A percentile compares a stretch with the other conserved stretches of the same genome.
Evolutionary conservation across 2,329 filamentous ascomycete species (phyloP).

Genomic region (Byssoonygena ceratinophila): DNA sequence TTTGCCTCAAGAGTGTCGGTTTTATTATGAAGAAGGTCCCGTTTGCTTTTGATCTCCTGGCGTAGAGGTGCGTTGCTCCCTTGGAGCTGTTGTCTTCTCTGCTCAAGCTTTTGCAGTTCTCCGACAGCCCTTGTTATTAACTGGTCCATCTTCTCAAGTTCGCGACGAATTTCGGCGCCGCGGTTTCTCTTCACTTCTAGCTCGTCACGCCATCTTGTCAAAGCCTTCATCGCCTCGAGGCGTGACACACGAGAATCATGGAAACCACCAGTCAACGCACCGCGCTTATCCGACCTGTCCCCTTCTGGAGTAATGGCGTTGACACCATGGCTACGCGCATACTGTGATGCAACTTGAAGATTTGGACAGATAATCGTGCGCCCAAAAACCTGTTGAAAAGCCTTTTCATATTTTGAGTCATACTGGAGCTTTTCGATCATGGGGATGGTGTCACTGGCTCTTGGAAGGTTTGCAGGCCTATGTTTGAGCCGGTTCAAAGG

Average conservation of each 20-base stretch:
- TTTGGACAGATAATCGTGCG: slow-evolving; percentile 91
- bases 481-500: slow-evolving; percentile 72
- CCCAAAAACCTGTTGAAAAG: slow-evolving; percentile 90
- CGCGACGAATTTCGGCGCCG: slow-evolving; percentile 53
- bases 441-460: slow-evolving; percentile 75
- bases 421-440: slow-evolving; percentile 77
- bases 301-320: slow-evolving; percentile 91
- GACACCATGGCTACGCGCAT: slow-evolving; percentile 81
- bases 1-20: slow-evolving; percentile 65
- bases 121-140: slow-evolving; percentile 79
- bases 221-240: slow-evolving; percentile 68
- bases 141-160: slow-evolving; percentile 73
- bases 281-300: slow-evolving; percentile 88
- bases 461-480: slow-evolving; percentile 63
- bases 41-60: slow-evolving; percentile 64
- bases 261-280: slow-evolving; percentile 89
- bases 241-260: slow-evolving; percentile 78
- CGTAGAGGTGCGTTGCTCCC: slow-evolving; percentile 71
- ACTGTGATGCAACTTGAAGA: slow-evolving; percentile 75
- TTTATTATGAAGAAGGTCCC: slow-evolving; percentile 61
- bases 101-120: slow-evolving; percentile 71
- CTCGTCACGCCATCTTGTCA: slow-evolving; percentile 63
- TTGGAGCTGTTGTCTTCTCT: slow-evolving; percentile 65
- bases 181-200: slow-evolving; percentile 58
- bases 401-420: slow-evolving; percentile 64